These are phyloP conservation scores for Paspalum notatum DNA, from an alignment of 176 grass and related monocot species.

Conservation along the genomic window DNA sequence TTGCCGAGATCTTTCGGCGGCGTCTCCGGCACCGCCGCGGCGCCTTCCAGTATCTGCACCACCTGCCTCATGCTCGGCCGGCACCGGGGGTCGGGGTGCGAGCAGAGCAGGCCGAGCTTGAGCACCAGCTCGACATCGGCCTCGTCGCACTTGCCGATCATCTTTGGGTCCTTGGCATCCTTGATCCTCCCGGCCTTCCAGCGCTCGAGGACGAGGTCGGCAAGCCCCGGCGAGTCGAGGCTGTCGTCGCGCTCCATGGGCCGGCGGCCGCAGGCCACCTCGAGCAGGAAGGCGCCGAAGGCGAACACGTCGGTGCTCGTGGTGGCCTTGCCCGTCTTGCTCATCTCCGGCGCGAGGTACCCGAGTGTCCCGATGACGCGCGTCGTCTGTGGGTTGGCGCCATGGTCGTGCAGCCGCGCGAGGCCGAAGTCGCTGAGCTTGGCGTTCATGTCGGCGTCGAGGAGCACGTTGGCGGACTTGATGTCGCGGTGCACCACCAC, in stretches of 20 bases:
- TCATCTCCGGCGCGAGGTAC: constrained; percentile 84
- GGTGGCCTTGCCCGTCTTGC: constrained; percentile 75
- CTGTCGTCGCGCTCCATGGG: constrained; percentile 38
- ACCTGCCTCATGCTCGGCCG: constrained; percentile 80
- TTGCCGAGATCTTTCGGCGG: constrained; percentile 16
- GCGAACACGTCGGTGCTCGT: constrained; percentile 69
- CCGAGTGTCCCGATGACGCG: constrained; percentile 62
- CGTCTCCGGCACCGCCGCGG: constrained; percentile 38
- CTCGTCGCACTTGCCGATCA: constrained; percentile 53
- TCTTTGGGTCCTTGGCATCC: constrained; percentile 51
- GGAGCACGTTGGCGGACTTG: constrained; percentile 81
- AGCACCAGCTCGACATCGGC: constrained; percentile 64
- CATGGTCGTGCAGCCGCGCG: constrained; percentile 73
- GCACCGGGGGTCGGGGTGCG: constrained; percentile 53
- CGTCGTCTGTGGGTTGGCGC: constrained; percentile 54
- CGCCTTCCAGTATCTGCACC: constrained; percentile 57
- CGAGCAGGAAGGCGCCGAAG: constrained; percentile 69
- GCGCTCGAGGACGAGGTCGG: constrained; percentile 62
- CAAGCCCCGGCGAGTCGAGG: constrained; percentile 45
- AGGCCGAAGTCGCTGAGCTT: constrained; percentile 91
- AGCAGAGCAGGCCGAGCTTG: constrained; percentile 76
- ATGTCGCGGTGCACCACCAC: constrained; percentile 94
- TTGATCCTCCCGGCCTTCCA: constrained; percentile 58
- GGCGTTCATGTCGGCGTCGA: constrained; percentile 71
- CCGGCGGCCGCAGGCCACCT: constrained; percentile 62